phyloP scores from a whole-genome alignment of 2,329 filamentous ascomycete species.

The Paecilomyces niveus region DNA sequence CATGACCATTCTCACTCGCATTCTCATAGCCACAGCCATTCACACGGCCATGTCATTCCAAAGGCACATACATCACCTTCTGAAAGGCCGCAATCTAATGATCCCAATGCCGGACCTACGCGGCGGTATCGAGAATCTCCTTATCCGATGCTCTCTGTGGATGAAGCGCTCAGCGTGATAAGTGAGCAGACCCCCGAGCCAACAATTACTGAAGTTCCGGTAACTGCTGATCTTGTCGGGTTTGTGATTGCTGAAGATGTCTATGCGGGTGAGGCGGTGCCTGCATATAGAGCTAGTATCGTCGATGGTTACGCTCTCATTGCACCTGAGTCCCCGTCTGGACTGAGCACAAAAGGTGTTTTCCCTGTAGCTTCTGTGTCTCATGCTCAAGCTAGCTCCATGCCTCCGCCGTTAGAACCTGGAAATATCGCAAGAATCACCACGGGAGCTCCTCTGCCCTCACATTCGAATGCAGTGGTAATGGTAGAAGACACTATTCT shows the following conservation, averaged over 20 bases:
- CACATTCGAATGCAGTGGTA: constrained; percentile 81
- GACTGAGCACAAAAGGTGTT: constrained; percentile 60
- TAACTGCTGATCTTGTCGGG: constrained; percentile 62
- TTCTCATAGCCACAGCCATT: constrained; percentile 51
- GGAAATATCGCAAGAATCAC: constrained; percentile 86
- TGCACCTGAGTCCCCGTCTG: constrained; percentile 42
- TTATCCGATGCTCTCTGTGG: constrained; percentile 83
- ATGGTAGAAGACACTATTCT: constrained; percentile 95
- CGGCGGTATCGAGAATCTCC: constrained; percentile 76
- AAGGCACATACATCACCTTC: constrained; percentile 65
- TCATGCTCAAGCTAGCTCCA: constrained; percentile 69
- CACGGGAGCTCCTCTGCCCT: constrained; percentile 84
- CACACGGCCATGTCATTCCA: constrained; percentile 56
- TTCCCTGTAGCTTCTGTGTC: constrained; percentile 85
- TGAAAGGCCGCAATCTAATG: constrained; percentile 52
- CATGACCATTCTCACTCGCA: constrained; percentile 39
- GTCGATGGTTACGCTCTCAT: constrained; percentile 93
- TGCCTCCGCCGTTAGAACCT: constrained; percentile 53
- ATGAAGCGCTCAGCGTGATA: constrained; percentile 70
- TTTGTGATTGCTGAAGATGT: constrained; percentile 79
- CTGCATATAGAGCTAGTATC: constrained; percentile 90
- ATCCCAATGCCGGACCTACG: constrained; percentile 53
- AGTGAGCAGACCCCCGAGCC: constrained; percentile 63
- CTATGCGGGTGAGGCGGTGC: constrained; percentile 71
- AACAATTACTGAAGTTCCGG: constrained; percentile 49